Evolutionary conservation across 192 early-diverging fungal species (phyloP), one percentile per base, ranked within the genome.

Genomic region (Coemansia furcata): DNA sequence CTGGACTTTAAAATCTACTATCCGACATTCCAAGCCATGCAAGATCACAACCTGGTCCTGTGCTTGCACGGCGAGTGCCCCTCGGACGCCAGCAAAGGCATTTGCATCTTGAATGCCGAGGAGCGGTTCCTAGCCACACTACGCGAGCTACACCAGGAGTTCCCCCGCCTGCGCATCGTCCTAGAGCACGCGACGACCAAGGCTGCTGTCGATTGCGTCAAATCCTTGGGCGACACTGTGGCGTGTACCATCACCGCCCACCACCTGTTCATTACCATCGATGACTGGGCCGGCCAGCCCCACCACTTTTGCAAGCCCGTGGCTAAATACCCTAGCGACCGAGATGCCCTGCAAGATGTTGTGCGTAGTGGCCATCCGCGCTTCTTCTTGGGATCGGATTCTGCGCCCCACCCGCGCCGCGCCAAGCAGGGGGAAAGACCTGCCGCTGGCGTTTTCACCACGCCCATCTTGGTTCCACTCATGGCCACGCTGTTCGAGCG

Each of bases 241-340:
- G 97, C 87, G 0, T 97, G 95, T 76, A 92, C 90, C 11, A 96
- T 99, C 69, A 99, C 97, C 2, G 90, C 97, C 5, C 97, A 99
- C 80, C 96, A 99, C 73, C 76, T 99, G 68, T 83, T 91, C 55
- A 79, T 99, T 15, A 85, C 92, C 33, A 91, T 97, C 0, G 97
- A 99, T 71, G 96, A 99, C 78, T 99, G 97, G 97, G 97, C 97
- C 32, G 97, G 96, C 6, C 88, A 94, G 68, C 90, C 89, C 62
- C 97, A 99, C 70, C 88, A 95, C 77, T 99, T 95, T 78, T 99
- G 97, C 86, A 99, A 99, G 82, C 97, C 97, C 33, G 97, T 99
- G 23, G 97, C 97, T 33, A 99, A 99, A 82, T 96, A 83, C 72
- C 95, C 94, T 11, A 86, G 87, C 50, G 97, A 99, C 71, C 89